Evolutionary conservation across 441 rosid genomes (phyloP), one percentile per base, ranked within the genome.

Genomic region (Populus hybrid): DNA sequence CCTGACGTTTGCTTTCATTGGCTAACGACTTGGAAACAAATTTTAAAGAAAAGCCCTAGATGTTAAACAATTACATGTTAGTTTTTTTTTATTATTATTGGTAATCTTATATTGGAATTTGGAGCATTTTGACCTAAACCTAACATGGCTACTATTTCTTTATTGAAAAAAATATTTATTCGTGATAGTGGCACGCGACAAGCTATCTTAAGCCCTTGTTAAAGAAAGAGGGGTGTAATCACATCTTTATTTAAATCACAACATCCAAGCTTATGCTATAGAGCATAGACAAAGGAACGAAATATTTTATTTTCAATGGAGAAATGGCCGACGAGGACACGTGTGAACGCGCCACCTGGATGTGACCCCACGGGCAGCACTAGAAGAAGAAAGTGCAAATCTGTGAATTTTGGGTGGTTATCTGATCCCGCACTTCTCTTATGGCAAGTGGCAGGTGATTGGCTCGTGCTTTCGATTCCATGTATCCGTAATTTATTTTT

Each of bases 51-150:
- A 31, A 68, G 33, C 1, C 8, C 45, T n/a, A 1, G 0, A 9
- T 26, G 12, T 26, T 65, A 65, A 33, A 68, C 7, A 68, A 68
- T 26, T 28, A 65, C n/a, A 38, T 23, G 42, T 66, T 76, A 38
- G 3, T 45, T 3, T 45, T 3, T 50, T 7, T 6, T 38, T 38
- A 38, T 36, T 24, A 1, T 40, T 59, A 14, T 29, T 71, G 66
- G 12, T 71, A 23, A 50, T 45, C 35, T 3, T 28, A 23, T 64
- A 33, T 77, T 71, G 74, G 67, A 68, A 79, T 33, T 78, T 72
- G 84, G 73, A 81, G 84, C 81, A 76, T 73, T 83, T 85, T 78
- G 79, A 85, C 85, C 83, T 85, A 84, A 84, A 78, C 74, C 75
- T 33, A 50, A 61, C 74, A 71, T 78, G 76, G 83, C 78, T 79